Percentiles rank a stretch among this genome's conserved stretches.
These are phyloP conservation scores for Domatiomyces globalis DNA, from an alignment of 2,329 filamentous ascomycete species.

Conservation along the genomic window DNA sequence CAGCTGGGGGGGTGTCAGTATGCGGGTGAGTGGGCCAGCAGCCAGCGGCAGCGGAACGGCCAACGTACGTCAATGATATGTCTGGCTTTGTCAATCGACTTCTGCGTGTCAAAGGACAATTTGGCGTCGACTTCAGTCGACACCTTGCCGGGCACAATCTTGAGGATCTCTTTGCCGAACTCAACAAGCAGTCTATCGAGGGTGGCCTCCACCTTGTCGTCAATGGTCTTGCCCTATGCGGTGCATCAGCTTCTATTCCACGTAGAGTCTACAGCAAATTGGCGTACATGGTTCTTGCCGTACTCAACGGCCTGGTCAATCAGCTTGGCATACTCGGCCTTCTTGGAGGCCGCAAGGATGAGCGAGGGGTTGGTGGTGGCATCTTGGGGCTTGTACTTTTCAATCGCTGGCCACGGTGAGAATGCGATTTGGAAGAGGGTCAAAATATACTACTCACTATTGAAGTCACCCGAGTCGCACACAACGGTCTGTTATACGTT, in stretches of 20 bases:
- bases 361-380: conserved; percentile 98
- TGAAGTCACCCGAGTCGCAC: conserved; percentile 88
- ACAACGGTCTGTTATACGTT: conserved; percentile 58
- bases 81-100: conserved; percentile 85
- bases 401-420: conserved; percentile 55
- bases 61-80: conserved; percentile 78
- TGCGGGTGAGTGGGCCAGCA: neutral
- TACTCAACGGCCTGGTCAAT: conserved; percentile 75
- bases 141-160: conserved; percentile 95
- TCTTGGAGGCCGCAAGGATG: conserved; percentile 96
- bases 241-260: conserved; percentile 1
- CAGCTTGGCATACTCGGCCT: conserved; percentile 84
- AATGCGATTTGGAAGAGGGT: conserved; percentile 8
- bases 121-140: conserved; percentile 95
- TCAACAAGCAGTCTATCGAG: conserved; percentile 91
- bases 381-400: conserved; percentile 99
- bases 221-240: conserved; percentile 43
- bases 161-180: conserved; percentile 94
- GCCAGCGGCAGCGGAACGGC: too few relatives aligned
- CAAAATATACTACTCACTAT: conserved; percentile 42
- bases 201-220: conserved; percentile 75
- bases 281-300: conserved; percentile 60
- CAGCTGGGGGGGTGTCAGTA: conserved; percentile 44
- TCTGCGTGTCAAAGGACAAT: conserved; percentile 90
- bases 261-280: neutral